Evolutionary conservation across 2,329 filamentous ascomycete species (phyloP).

Genomic region (Scedosporium minutisporum): DNA sequence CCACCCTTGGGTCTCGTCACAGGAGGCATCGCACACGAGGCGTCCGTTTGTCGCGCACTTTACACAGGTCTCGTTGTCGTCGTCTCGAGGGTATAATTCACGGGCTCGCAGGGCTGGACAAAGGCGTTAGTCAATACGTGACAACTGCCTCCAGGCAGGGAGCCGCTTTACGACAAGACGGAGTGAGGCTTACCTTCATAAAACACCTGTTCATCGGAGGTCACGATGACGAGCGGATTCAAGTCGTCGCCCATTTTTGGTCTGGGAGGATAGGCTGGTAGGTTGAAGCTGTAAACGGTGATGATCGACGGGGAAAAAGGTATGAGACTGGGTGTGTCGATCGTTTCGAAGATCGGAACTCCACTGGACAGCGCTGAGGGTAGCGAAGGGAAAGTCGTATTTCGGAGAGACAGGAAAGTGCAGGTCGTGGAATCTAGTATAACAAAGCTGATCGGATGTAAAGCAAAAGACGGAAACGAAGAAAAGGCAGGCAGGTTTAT

Average conservation of each 20-base stretch:
- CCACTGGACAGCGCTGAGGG: slow-evolving; percentile 5
- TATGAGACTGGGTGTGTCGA: slow-evolving; percentile 1
- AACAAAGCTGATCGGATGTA: slow-evolving; percentile 10
- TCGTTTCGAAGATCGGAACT: slow-evolving; percentile 5
- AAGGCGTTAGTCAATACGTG: not conserved
- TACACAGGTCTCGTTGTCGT: slow-evolving; percentile 11
- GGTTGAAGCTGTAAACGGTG: not conserved
- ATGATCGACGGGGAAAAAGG: slow-evolving; percentile 1
- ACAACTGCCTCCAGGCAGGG: not conserved
- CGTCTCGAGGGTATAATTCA: slow-evolving; percentile 11
- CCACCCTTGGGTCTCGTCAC: slow-evolving; percentile 9
- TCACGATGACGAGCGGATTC: slow-evolving; percentile 11
- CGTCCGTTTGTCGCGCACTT: slow-evolving; percentile 10
- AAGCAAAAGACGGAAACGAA: slow-evolving; percentile 8
- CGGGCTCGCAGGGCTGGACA: slow-evolving; percentile 11
- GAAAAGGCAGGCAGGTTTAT: slow-evolving; percentile 6
- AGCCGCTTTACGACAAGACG: not conserved
- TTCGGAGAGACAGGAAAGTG: not conserved
- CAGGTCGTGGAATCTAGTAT: slow-evolving; percentile 4
- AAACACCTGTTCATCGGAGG: slow-evolving; percentile 10
- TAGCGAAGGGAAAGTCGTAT: slow-evolving; percentile 9
- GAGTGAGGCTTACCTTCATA: slow-evolving; percentile 8
- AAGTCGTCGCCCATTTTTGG: slow-evolving; percentile 7
- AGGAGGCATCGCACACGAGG: slow-evolving; percentile 11
- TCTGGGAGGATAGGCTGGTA: not conserved